Evolutionary conservation across 495 filamentous ascomycete species (phyloP), one percentile per base, ranked within the genome.

Genomic region (Pyronema domesticum): DNA sequence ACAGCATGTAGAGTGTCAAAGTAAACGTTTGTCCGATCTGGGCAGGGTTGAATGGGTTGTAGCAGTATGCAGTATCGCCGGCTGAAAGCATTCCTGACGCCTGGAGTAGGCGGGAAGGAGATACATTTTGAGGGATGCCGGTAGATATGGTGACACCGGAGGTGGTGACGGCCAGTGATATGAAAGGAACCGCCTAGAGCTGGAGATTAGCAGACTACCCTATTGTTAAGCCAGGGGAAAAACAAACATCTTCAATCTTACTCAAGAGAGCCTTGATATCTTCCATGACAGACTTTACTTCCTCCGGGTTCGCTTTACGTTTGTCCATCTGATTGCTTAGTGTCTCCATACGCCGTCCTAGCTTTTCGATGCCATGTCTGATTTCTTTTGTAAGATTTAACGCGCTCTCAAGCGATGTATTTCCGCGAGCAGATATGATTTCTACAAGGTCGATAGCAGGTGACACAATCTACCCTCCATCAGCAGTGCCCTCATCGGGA

Each of bases 1-100:
- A 99, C 5, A 95, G 78, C 93, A 99, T 96, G 69, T 96, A 99
- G 67, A 96, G 73, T 1, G 89, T 93, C 13, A 96, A 66, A 0
- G 77, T 86, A 63, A 95, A 96, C 0, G 81, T 80, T 0, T 91
- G 85, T 0, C 93, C 93, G 49, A 96, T 79, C 60, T 95, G 93
- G 37, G 88, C 78, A 0, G 85, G 74, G 6, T 72, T 68, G 0
- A 69, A 72, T 10, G 80, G 76, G 5, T 76, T 71, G 59, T 80
- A 72, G 5, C 76, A 75, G 66, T 93, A 96, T 56, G 88, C 83
- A 0, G 81, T 80, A 68, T 96, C 93, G 3, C 87, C 89, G 47
- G 83, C 81, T 37, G 81, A 93, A 36, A 99, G 76, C 56, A 95
- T 85, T 19, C 86, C 88, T 61, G 89, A 95, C 17, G 91, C 91